These are phyloP conservation scores for Boletus coccyginus DNA, from an alignment of 768 basidiomycete genomes.

Conservation along the genomic window DNA sequence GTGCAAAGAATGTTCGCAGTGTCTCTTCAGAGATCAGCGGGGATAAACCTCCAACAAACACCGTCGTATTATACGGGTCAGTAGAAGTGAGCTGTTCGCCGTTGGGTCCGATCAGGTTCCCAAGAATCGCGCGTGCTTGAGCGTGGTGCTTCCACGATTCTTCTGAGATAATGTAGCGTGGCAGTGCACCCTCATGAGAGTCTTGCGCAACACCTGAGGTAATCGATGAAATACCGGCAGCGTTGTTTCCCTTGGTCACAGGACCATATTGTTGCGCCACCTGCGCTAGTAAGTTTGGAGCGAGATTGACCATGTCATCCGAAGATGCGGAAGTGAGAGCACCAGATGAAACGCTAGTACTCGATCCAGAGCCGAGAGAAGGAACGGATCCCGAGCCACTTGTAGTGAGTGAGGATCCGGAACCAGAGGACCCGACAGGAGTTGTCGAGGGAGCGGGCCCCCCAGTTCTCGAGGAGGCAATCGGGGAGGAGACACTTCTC, in stretches of 20 bases:
- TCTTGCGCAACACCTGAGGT: constrained; percentile 41
- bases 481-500: constrained; percentile 70
- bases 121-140: constrained; percentile 78
- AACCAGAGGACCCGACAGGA: constrained; percentile 40
- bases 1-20: constrained; percentile 82
- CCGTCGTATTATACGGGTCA: constrained; percentile 96
- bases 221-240: constrained; percentile 29
- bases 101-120: constrained; percentile 82
- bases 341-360: constrained; percentile 48
- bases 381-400: constrained; percentile 49
- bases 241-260: constrained; percentile 30
- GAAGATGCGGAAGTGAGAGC: constrained; percentile 46
- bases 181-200: constrained; percentile 39
- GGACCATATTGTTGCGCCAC: constrained; percentile 47
- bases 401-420: constrained; percentile 45
- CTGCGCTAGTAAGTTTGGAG: constrained; percentile 45
- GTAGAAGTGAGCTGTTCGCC: constrained; percentile 84
- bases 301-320: constrained; percentile 52
- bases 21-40: constrained; percentile 91
- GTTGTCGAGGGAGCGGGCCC: constrained; percentile 25
- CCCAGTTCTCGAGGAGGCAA: constrained; percentile 39
- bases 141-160: constrained; percentile 85
- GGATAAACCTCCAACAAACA: constrained; percentile 89
- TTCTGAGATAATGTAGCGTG: constrained; percentile 60
- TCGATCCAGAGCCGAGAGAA: constrained; percentile 48